These are phyloP conservation scores for Arthromyces matolae DNA, from an alignment of 768 basidiomycete genomes.

Conservation along the genomic window DNA sequence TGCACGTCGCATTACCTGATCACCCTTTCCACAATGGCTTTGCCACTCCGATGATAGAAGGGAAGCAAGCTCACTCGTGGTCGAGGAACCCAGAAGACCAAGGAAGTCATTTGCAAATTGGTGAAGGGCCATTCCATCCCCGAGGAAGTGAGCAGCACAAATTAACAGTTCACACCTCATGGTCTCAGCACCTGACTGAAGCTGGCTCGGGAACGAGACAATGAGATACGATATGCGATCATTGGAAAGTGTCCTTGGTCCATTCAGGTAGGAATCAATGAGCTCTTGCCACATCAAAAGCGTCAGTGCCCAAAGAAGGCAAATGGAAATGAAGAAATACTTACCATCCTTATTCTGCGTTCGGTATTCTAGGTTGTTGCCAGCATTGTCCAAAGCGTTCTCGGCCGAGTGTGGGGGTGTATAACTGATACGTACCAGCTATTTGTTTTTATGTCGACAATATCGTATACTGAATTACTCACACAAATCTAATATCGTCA, in stretches of 20 bases:
- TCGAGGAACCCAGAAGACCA: conserved; percentile 46
- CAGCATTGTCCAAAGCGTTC: conserved; percentile 47
- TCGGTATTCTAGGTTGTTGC: conserved; percentile 46
- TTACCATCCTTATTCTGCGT: conserved; percentile 52
- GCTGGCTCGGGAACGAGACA: conserved; percentile 22
- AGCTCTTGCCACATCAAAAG: conserved; percentile 38
- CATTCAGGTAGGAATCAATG: conserved; percentile 72
- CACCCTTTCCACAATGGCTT: conserved; percentile 20
- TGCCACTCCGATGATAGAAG: conserved; percentile 34
- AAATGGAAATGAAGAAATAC: background rate
- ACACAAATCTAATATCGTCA: conserved; percentile 67
- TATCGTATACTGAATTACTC: conserved; percentile 21
- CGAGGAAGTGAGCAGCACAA: conserved; percentile 76
- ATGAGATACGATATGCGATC: conserved; percentile 64
- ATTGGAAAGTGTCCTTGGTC: conserved; percentile 67
- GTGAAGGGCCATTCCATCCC: conserved; percentile 86
- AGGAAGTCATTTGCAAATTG: conserved; percentile 81
- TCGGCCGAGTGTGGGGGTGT: conserved; percentile 36
- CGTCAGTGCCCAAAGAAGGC: background rate
- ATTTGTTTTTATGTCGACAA: background rate
- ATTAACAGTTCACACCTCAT: conserved; percentile 60
- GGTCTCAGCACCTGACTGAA: conserved; percentile 12
- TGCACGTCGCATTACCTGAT: conserved; percentile 12
- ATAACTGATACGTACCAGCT: conserved; percentile 37
- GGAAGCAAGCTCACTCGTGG: conserved; percentile 24